phyloP scores from a whole-genome alignment of 306 rosid genomes.

The Prunus dulcis region DNA sequence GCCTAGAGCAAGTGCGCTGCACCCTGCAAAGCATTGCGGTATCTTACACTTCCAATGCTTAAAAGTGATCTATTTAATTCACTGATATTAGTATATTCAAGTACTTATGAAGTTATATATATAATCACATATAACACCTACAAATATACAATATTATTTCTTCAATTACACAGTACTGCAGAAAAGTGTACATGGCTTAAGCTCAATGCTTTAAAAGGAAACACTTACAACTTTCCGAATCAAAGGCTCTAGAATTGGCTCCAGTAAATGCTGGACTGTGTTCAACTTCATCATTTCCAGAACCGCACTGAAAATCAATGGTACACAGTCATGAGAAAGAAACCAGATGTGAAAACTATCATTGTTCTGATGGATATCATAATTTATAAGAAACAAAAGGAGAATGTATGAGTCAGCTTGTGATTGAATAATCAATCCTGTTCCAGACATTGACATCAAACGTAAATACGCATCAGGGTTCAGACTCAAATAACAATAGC shows the following conservation, averaged over 20 bases:
- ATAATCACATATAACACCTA: background rate
- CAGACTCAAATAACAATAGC: background rate
- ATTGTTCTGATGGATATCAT: slow-evolving; percentile 8
- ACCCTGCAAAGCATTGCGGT: slow-evolving; percentile 29
- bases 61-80: slow-evolving; percentile 12
- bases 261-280: slow-evolving; percentile 55
- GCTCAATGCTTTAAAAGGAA: background rate
- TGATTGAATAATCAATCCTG: background rate
- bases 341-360: slow-evolving; percentile 8
- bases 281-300: slow-evolving; percentile 62
- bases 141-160: slow-evolving; percentile 5
- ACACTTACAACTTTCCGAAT: slow-evolving; percentile 83
- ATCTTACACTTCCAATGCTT: slow-evolving; percentile 25
- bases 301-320: slow-evolving; percentile 58
- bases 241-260: slow-evolving; percentile 78
- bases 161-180: slow-evolving; percentile 15
- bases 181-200: slow-evolving; percentile 3
- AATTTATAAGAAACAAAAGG: background rate
- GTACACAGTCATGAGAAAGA: slow-evolving; percentile 15
- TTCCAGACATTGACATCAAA: background rate
- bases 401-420: background rate
- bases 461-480: background rate
- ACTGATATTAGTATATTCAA: slow-evolving; percentile 3
- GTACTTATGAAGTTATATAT: slow-evolving; percentile 9
- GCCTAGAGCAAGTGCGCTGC: slow-evolving; percentile 35